Conservation (phyloP, 257 asterid genomes). For the Avicennia marina region DNA sequence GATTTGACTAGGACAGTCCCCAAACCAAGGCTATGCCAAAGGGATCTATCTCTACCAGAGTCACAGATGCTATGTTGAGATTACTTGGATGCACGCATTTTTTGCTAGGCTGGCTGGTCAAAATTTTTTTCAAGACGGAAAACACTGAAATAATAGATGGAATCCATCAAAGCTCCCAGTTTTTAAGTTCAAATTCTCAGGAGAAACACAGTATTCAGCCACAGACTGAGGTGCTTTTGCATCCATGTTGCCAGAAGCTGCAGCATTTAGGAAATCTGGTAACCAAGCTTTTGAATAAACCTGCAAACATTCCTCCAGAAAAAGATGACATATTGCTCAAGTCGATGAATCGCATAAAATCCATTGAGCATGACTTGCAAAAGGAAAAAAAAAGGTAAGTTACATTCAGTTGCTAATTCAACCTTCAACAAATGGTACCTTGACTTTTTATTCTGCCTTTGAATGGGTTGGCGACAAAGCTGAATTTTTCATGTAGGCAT, state of each 20-base stretch:
- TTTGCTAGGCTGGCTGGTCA: constrained; percentile 32
- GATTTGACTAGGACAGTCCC: too few species aligned
- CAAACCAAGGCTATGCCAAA: constrained; percentile 29
- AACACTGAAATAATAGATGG: constrained; percentile 22
- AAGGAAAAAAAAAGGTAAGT: constrained; percentile 55
- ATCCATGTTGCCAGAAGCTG: constrained; percentile 57
- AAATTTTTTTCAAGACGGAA: constrained; percentile 34
- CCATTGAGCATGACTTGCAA: constrained; percentile 56
- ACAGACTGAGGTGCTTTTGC: constrained; percentile 39
- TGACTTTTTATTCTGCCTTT: background rate
- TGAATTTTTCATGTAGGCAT: constrained; percentile 29
- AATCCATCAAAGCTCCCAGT: constrained; percentile 20
- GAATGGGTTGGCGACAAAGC: constrained; percentile 4
- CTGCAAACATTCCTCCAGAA: constrained; percentile 53
- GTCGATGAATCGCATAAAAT: constrained; percentile 57
- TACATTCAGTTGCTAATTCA: background rate
- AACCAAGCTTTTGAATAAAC: constrained; percentile 51
- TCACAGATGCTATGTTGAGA: constrained; percentile 34
- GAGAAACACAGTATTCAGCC: constrained; percentile 23
- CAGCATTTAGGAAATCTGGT: constrained; percentile 50
- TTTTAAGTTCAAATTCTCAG: constrained; percentile 28
- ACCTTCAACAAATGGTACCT: background rate
- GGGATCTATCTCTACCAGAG: constrained; percentile 28
- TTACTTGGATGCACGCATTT: constrained; percentile 49
- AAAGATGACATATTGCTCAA: constrained; percentile 54